Percentiles rank a stretch among this genome's conserved stretches.
Conservation (phyloP, 2,329 filamentous ascomycete species). For the Ophiostoma tasmaniense region DNA sequence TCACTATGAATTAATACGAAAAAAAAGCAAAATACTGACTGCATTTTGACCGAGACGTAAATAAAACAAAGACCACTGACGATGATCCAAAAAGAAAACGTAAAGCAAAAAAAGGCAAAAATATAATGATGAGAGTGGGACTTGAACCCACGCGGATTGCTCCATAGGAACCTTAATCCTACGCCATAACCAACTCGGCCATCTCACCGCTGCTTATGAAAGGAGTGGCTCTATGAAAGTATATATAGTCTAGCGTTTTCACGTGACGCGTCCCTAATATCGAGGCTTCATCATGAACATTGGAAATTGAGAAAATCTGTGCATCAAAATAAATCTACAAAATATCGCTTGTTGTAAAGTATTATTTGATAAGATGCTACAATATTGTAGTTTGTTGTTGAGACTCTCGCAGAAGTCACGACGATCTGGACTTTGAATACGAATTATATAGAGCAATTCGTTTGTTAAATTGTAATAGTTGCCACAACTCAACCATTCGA, state of each 20-base stretch:
- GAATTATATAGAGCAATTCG: no score
- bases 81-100: background rate
- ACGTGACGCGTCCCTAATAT: slow-evolving; percentile 1
- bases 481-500: no score
- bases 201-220: slow-evolving; percentile 19
- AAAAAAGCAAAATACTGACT: background rate
- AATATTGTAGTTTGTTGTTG: no score
- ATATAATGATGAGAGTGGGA: slow-evolving; percentile 30
- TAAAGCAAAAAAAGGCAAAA: slow-evolving; percentile 6
- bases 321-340: no score
- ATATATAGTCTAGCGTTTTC: background rate
- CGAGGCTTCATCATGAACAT: no score
- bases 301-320: no score
- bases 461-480: no score
- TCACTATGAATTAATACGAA: background rate
- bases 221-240: background rate
- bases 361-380: no score
- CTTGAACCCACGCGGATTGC: slow-evolving; percentile 33
- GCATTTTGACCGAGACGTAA: no score
- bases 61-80: background rate
- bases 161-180: slow-evolving; percentile 26
- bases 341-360: no score
- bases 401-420: no score
- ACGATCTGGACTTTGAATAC: no score
- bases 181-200: slow-evolving; percentile 26